A percentile compares a stretch with the other conserved stretches of the same genome.
These are phyloP conservation scores for Cinchona pubescens DNA, from an alignment of 257 asterid species.

Conservation along the genomic window DNA sequence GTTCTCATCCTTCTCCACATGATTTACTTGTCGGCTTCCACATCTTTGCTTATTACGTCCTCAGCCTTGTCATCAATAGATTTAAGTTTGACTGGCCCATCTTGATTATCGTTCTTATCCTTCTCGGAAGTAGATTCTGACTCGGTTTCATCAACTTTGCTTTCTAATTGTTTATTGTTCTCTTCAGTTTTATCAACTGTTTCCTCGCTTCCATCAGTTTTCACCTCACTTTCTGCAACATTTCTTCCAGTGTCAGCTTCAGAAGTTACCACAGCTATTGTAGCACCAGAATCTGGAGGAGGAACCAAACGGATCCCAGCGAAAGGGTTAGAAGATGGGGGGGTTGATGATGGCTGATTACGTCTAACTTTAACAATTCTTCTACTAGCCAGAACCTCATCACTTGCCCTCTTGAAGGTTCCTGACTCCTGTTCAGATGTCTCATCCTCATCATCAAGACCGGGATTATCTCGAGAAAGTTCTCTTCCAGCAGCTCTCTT, in stretches of 20 bases:
- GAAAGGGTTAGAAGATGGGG: constrained; percentile 69
- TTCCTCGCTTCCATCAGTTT: constrained; percentile 27
- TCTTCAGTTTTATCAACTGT: background rate
- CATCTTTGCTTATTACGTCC: constrained; percentile 30
- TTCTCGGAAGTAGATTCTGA: constrained; percentile 21
- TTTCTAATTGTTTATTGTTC: constrained; percentile 26
- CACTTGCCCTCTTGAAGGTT: constrained; percentile 80
- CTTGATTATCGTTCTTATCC: constrained; percentile 30
- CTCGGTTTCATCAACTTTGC: constrained; percentile 32
- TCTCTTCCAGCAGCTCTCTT: constrained; percentile 89
- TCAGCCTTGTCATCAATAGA: constrained; percentile 17
- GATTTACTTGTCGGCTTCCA: constrained; percentile 29
- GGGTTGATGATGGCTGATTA: constrained; percentile 38
- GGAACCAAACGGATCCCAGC: constrained; percentile 62
- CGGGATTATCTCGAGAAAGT: constrained; percentile 80
- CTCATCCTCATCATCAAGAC: constrained; percentile 74
- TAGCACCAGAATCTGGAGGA: constrained; percentile 29
- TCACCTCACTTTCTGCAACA: constrained; percentile 26
- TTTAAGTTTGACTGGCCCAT: constrained; percentile 9
- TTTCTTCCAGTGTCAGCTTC: constrained; percentile 11
- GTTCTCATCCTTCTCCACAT: constrained; percentile 26
- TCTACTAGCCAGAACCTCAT: constrained; percentile 76
- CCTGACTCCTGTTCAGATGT: constrained; percentile 64
- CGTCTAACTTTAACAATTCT: constrained; percentile 90
- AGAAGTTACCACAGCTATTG: constrained; percentile 14